These are phyloP conservation scores for Didymella glomerata DNA, from an alignment of 2,329 filamentous ascomycete species.

Conservation along the genomic window DNA sequence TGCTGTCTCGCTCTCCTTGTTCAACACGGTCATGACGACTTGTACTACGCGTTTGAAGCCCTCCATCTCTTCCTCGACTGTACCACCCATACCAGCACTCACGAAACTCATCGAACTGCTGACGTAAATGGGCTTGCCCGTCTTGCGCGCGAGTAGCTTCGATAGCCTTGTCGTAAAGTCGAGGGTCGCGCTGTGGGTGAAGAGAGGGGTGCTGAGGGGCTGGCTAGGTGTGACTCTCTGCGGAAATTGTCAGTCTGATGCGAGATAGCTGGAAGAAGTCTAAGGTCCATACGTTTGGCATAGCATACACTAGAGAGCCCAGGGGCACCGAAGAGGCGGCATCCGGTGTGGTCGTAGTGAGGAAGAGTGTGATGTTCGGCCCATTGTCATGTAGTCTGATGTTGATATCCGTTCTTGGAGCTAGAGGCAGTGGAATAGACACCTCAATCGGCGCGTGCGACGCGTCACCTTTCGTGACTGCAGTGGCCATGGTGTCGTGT, in stretches of 20 bases:
- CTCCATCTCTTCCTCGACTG: constrained; percentile 93
- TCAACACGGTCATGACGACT: constrained; percentile 61
- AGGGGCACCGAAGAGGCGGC: constrained; percentile 57
- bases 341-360: constrained; percentile 61
- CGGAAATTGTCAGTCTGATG: constrained; percentile 21
- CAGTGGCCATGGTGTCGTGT: constrained; percentile 31
- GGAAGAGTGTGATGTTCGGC: constrained; percentile 64
- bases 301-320: constrained; percentile 91
- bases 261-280: neutral
- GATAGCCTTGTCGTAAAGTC: constrained; percentile 89
- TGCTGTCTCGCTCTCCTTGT: constrained; percentile 4
- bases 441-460: constrained; percentile 60
- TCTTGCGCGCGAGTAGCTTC: constrained; percentile 79
- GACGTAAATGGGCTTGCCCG: constrained; percentile 82
- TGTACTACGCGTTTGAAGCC: constrained; percentile 79
- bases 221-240: constrained; percentile 59
- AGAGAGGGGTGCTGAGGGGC: constrained; percentile 80
- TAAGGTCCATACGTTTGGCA: constrained; percentile 76
- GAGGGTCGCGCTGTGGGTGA: constrained; percentile 75
- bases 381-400: constrained; percentile 65
- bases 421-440: constrained; percentile 65
- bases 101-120: constrained; percentile 85
- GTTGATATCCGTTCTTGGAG: constrained; percentile 65
- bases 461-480: constrained; percentile 24
- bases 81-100: constrained; percentile 76